These are phyloP conservation scores for Coemansia sp. DNA, from an alignment of 192 early-diverging fungal species.

Conservation along the genomic window DNA sequence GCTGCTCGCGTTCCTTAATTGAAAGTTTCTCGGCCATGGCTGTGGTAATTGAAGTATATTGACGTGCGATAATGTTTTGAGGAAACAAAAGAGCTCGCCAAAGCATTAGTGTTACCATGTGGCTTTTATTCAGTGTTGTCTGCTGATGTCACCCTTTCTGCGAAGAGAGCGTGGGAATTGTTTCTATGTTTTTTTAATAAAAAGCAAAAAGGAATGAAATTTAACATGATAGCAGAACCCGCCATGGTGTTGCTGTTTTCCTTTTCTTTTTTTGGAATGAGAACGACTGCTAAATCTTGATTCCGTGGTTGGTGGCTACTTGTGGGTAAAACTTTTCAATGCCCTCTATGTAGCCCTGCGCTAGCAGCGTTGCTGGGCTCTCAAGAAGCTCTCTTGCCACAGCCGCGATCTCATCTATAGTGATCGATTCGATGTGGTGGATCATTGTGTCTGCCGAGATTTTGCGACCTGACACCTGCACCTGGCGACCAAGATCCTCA, in stretches of 20 bases:
- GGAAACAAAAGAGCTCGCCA: neutral
- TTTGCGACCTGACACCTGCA: slow-evolving; percentile 69
- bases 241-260: no score
- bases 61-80: neutral
- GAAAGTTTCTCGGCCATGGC: slow-evolving; percentile 34
- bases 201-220: neutral
- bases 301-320: slow-evolving; percentile 35
- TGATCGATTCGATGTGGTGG: slow-evolving; percentile 75
- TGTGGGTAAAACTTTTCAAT: slow-evolving; percentile 35
- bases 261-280: no score
- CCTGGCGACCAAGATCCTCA: slow-evolving; percentile 92
- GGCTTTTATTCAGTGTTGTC: neutral
- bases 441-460: slow-evolving; percentile 77
- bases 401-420: slow-evolving; percentile 70
- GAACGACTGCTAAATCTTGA: slow-evolving; percentile 13
- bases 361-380: slow-evolving; percentile 66
- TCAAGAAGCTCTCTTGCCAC: slow-evolving; percentile 68
- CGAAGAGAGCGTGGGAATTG: neutral
- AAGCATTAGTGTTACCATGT: neutral
- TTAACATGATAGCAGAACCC: neutral
- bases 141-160: neutral
- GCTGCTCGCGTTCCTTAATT: slow-evolving; percentile 21
- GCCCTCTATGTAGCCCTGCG: slow-evolving; percentile 60
- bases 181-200: slow-evolving; percentile 1
- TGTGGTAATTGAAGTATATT: neutral